Conservation (phyloP, 331 rosid species). For the Dryas integrifolia region DNA sequence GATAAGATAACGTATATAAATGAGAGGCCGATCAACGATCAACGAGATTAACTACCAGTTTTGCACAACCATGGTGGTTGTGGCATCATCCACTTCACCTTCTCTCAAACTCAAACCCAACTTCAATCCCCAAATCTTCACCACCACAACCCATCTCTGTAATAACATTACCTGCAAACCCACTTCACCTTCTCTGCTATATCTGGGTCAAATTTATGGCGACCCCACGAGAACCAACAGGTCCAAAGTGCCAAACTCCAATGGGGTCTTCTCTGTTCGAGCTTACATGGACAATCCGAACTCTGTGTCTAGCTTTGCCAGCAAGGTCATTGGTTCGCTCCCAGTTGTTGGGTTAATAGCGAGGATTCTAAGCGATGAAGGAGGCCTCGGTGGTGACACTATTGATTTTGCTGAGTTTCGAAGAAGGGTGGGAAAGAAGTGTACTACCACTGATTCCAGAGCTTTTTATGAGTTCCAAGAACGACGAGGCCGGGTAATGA, state of each 20-base stretch:
- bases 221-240: slow-evolving; percentile 26
- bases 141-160: slow-evolving; percentile 24
- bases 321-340: slow-evolving; percentile 76
- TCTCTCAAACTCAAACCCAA: slow-evolving; percentile 35
- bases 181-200: slow-evolving; percentile 36
- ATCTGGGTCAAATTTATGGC: slow-evolving; percentile 44
- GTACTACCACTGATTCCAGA: slow-evolving; percentile 56
- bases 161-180: slow-evolving; percentile 31
- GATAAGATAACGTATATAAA: slow-evolving; percentile 52
- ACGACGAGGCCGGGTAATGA: slow-evolving; percentile 62
- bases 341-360: slow-evolving; percentile 82
- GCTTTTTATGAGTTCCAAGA: slow-evolving; percentile 72
- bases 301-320: slow-evolving; percentile 59
- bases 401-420: slow-evolving; percentile 87
- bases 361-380: slow-evolving; percentile 75
- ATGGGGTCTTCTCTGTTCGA: slow-evolving; percentile 36
- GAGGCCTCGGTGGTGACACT: slow-evolving; percentile 76
- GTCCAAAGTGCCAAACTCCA: slow-evolving; percentile 22
- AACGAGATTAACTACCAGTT: slow-evolving; percentile 24
- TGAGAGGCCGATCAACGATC: slow-evolving; percentile 35
- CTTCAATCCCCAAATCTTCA: slow-evolving; percentile 19
- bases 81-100: slow-evolving; percentile 32
- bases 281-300: slow-evolving; percentile 75
- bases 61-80: slow-evolving; percentile 47
- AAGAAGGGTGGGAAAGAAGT: slow-evolving; percentile 77